phyloP scores from a whole-genome alignment of 2,329 filamentous ascomycete species.

The Grosmannia serpens region DNA sequence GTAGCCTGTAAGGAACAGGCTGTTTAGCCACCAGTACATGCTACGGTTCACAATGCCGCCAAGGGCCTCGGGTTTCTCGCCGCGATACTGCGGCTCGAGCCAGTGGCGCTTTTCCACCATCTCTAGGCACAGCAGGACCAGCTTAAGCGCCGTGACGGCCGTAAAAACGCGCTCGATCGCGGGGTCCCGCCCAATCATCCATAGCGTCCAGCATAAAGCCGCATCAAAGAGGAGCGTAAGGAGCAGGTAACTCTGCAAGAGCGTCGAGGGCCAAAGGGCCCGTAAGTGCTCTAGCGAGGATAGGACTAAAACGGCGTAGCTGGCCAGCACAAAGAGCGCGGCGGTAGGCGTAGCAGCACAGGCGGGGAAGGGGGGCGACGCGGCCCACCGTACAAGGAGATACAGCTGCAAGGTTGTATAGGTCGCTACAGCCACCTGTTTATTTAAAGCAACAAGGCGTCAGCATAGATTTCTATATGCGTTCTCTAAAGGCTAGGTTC shows the following conservation, averaged over 20 bases:
- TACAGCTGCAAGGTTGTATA: constrained; percentile 22
- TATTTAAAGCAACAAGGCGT: neutral
- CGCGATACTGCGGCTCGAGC: constrained; percentile 18
- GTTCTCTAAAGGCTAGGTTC: neutral
- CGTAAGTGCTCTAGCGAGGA: constrained; percentile 22
- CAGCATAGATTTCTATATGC: neutral
- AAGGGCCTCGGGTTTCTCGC: constrained; percentile 23
- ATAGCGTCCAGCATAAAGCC: constrained; percentile 23
- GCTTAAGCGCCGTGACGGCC: constrained; percentile 23
- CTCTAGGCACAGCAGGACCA: constrained; percentile 24
- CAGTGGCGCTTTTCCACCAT: constrained; percentile 24
- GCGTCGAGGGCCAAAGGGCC: constrained; percentile 20
- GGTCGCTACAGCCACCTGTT: constrained; percentile 14
- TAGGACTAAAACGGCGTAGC: constrained; percentile 19
- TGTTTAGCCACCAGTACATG: constrained; percentile 27
- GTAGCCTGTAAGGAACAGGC: constrained; percentile 13
- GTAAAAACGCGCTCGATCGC: constrained; percentile 23
- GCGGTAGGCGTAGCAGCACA: constrained; percentile 20
- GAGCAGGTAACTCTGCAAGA: constrained; percentile 23
- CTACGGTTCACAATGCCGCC: constrained; percentile 26
- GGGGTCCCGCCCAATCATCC: constrained; percentile 15
- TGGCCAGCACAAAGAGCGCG: constrained; percentile 21
- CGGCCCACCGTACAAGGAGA: constrained; percentile 22
- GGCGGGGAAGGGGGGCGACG: constrained; percentile 11
- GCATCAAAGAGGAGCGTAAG: constrained; percentile 22